Conservation (phyloP, 1,284 basidiomycete species). For the Papiliotrema nemorosa region DNA sequence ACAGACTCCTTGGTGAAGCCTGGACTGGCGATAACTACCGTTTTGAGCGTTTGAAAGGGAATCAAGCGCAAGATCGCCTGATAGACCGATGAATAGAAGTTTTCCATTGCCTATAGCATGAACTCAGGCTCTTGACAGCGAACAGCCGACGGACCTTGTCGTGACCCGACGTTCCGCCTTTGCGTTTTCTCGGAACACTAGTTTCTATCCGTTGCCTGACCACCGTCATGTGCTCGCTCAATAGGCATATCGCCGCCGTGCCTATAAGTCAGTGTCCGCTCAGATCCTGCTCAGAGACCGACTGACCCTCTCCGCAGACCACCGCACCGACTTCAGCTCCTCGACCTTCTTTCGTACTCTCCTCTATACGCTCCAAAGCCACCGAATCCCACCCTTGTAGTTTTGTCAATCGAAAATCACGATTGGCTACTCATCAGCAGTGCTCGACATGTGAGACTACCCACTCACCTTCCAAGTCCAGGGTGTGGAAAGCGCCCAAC, state of each 20-base stretch:
- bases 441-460: background rate
- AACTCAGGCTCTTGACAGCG: conserved; percentile 1
- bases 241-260: conserved; percentile 84
- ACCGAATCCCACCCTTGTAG: conserved; percentile 83
- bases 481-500: conserved; percentile 90
- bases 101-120: conserved; percentile 58
- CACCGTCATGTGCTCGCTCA: conserved; percentile 96
- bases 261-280: conserved; percentile 53
- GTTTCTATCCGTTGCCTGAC: conserved; percentile 88
- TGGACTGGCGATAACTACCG: conserved; percentile 92
- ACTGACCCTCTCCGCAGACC: conserved; percentile 80
- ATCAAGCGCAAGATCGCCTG: conserved; percentile 85
- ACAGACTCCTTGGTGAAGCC: conserved; percentile 93
- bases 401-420: conserved; percentile 91
- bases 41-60: conserved; percentile 74
- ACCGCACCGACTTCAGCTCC: conserved; percentile 96
- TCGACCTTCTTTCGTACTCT: conserved; percentile 83
- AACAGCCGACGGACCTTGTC: conserved; percentile 60
- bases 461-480: conserved; percentile 71
- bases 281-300: background rate
- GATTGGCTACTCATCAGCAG: conserved; percentile 55
- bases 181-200: conserved; percentile 85
- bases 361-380: conserved; percentile 74
- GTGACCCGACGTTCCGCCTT: conserved; percentile 72
- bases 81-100: conserved; percentile 82